These are phyloP conservation scores for Sugiyamaella smithiae DNA, from an alignment of 805 yeast genomes.

Conservation along the genomic window DNA sequence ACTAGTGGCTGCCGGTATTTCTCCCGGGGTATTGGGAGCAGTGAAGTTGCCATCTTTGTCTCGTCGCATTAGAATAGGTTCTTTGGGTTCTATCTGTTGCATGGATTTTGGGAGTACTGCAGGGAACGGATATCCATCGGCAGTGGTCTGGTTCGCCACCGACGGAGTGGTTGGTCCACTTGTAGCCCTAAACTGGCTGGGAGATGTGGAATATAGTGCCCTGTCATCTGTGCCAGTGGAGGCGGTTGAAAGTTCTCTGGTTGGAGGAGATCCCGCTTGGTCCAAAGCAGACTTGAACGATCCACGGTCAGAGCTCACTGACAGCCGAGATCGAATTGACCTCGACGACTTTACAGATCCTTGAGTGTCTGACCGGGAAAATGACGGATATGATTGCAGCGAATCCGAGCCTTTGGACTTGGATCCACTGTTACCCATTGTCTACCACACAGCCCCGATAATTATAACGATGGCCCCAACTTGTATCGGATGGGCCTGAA, in stretches of 20 bases:
- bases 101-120: constrained; percentile 58
- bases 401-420: constrained; percentile 28
- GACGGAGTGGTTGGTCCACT: background rate
- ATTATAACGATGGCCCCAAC: too few species aligned
- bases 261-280: background rate
- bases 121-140: constrained; percentile 28
- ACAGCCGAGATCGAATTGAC: constrained; percentile 33
- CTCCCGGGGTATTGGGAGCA: constrained; percentile 16
- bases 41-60: constrained; percentile 41
- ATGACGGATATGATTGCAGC: constrained; percentile 37
- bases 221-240: constrained; percentile 47
- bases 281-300: constrained; percentile 27
- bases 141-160: background rate
- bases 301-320: constrained; percentile 24
- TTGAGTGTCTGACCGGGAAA: constrained; percentile 40
- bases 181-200: background rate
- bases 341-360: constrained; percentile 36
- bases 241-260: constrained; percentile 48
- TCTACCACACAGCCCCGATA: background rate
- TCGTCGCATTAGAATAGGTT: constrained; percentile 63
- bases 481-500: too few species aligned
- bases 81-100: constrained; percentile 67
- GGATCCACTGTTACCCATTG: constrained; percentile 40
- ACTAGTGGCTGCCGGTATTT: background rate
- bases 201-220: background rate